These are phyloP conservation scores for Sarcomyxa edulis DNA, from an alignment of 768 basidiomycete species.

Conservation along the genomic window DNA sequence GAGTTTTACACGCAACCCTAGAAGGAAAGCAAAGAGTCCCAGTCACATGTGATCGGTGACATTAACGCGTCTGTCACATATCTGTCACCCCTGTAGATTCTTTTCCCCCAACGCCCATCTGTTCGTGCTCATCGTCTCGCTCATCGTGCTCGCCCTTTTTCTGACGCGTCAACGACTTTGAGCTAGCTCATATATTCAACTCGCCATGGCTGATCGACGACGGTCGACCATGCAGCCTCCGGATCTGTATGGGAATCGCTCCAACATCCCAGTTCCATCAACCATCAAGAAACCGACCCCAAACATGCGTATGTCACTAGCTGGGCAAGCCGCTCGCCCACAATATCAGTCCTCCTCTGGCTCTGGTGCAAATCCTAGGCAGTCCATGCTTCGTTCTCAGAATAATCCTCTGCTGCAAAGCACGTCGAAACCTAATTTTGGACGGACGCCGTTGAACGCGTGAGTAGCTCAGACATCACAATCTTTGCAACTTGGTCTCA, in stretches of 20 bases:
- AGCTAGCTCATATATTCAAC: no score
- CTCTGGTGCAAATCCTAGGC: conserved; percentile 52
- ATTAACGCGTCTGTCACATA: conserved; percentile 26
- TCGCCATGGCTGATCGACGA: conserved; percentile 35
- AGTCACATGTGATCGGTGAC: no score
- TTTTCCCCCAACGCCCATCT: no score
- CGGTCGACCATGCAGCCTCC: conserved; percentile 55
- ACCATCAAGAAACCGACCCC: conserved; percentile 64
- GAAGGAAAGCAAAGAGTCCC: no score
- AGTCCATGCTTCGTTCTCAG: conserved; percentile 67
- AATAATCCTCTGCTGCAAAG: conserved; percentile 72
- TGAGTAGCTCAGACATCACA: conserved; percentile 28
- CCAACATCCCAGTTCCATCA: conserved; percentile 70
- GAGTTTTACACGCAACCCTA: no score
- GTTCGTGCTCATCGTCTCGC: no score
- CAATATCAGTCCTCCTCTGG: conserved; percentile 36
- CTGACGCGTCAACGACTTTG: no score
- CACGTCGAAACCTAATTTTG: conserved; percentile 58
- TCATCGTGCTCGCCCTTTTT: no score
- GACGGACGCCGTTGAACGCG: conserved; percentile 73
- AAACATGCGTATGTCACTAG: conserved; percentile 63
- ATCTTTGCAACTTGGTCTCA: not conserved
- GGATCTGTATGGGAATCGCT: conserved; percentile 50
- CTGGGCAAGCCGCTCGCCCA: conserved; percentile 66
- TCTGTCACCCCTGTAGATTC: no score